Conservation (phyloP, 2,329 filamentous ascomycete genomes). For the Clonostachys solani region DNA sequence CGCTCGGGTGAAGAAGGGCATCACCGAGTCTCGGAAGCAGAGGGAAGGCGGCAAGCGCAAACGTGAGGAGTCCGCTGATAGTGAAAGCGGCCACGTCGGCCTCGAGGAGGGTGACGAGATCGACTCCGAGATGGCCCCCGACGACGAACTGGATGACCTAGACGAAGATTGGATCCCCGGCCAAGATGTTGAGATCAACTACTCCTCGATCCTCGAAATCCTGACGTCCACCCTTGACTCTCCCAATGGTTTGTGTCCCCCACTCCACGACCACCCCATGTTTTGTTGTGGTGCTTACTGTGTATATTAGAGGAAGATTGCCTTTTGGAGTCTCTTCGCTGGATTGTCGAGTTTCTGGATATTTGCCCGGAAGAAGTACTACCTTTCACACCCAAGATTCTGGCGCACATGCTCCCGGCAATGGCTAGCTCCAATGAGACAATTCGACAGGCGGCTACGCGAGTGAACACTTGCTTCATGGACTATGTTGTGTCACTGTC, state of each 20-base stretch:
- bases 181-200: slow-evolving; percentile 93
- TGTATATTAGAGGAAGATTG: slow-evolving; percentile 73
- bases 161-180: slow-evolving; percentile 97
- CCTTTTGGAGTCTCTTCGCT: slow-evolving; percentile 82
- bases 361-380: slow-evolving; percentile 97
- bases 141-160: slow-evolving; percentile 55
- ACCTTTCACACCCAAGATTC: slow-evolving; percentile 85
- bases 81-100: slow-evolving; percentile 52
- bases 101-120: slow-evolving; percentile 58
- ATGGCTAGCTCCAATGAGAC: slow-evolving; percentile 90
- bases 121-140: slow-evolving; percentile 51
- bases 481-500: slow-evolving; percentile 91
- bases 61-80: slow-evolving; percentile 65
- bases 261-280: neutral
- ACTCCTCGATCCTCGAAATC: slow-evolving; percentile 87
- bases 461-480: slow-evolving; percentile 88
- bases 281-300: slow-evolving; percentile 3
- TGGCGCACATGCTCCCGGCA: slow-evolving; percentile 88
- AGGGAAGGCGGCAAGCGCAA: slow-evolving; percentile 65
- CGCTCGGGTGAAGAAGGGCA: slow-evolving; percentile 84
- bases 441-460: slow-evolving; percentile 81
- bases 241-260: slow-evolving; percentile 56
- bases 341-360: slow-evolving; percentile 95
- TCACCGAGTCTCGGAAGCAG: slow-evolving; percentile 78
- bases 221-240: slow-evolving; percentile 85